Evolutionary conservation across 2,329 filamentous ascomycete species (phyloP), one percentile per base, ranked within the genome.

Genomic region (Trichocomaceae sp.): DNA sequence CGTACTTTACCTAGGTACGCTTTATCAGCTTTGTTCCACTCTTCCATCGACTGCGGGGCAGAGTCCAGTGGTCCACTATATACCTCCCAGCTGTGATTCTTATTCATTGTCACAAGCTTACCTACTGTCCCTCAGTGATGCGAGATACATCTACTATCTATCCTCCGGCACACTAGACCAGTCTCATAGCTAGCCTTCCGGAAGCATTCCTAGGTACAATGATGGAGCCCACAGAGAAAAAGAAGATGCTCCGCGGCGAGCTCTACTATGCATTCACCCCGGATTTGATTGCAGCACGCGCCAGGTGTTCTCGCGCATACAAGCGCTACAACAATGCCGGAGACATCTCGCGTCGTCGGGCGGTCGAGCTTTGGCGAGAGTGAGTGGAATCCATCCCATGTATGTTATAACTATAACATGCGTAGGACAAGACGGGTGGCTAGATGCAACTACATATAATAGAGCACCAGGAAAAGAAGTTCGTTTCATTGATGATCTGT

Each of bases 241-340:
- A 71, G 39, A 72, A 68, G 52, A 89, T 88, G 84, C 70, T 74
- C 47, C 75, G 77, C 13, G 86, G 86, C 48, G 83, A 92, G 66
- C 78, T 92, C 10, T 91, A 90, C 69, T 80, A 84, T 62, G 83
- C 86, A 42, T 91, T 91, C 64, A 81, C 82, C 0, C 85, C 87
- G 0, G 80, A 86, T 33, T 73, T 93, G 3, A 71, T 81, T 2
- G 82, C 79, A 1, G 84, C 79, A 39, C 81, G 88, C 17, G 72
- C 74, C n/a, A 77, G 83, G 13, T 88, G 85, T 68, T 77, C 77
- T 42, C 69, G 74, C 31, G 86, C 87, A 0, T 83, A 79, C 62
- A 69, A 77, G 20, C 76, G 75, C 22, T 90, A 83, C 73, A 91
- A 90, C 69, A 76, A 75, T 47, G 78, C 81, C 0, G 79, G 79